Evolutionary conservation across 176 grass and related monocot genomes (phyloP).

Genomic region (Oropetium thomaeum): DNA sequence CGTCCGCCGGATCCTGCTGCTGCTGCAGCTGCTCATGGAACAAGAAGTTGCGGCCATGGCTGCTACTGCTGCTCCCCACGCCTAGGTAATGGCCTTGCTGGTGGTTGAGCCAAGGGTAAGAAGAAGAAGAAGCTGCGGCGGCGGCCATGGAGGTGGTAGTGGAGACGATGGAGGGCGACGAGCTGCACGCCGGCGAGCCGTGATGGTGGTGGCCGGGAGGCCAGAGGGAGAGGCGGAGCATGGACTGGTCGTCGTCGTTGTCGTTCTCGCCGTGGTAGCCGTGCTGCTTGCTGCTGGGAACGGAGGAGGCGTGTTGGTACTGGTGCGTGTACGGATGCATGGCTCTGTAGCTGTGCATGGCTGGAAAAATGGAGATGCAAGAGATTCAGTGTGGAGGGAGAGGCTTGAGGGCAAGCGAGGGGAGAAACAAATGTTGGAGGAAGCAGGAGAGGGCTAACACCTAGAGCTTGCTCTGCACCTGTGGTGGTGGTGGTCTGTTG

Average conservation of each 20-base stretch:
- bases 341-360: conserved; percentile 59
- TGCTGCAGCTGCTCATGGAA: conserved; percentile 31
- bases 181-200: conserved; percentile 37
- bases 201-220: conserved; percentile 54
- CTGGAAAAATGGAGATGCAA: neutral
- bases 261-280: neutral
- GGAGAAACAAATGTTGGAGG: conserved; percentile 40
- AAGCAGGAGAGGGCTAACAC: conserved; percentile 14
- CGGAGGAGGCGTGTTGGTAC: conserved; percentile 5
- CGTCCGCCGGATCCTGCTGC: neutral
- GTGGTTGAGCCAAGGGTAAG: conserved; percentile 38
- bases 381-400: conserved; percentile 20
- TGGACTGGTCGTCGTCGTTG: conserved; percentile 57
- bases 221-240: conserved; percentile 84
- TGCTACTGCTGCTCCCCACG: neutral
- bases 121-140: neutral
- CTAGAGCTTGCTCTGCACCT: neutral
- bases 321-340: conserved; percentile 41
- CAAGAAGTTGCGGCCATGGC: conserved; percentile 12
- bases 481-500: conserved; percentile 20
- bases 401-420: conserved; percentile 27
- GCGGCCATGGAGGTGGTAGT: neutral
- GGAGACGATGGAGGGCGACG: conserved; percentile 10
- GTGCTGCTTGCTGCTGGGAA: conserved; percentile 33
- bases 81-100: neutral